Evolutionary conservation across 805 yeast species (phyloP).

Genomic region (Schizosaccharomyces pombe): DNA sequence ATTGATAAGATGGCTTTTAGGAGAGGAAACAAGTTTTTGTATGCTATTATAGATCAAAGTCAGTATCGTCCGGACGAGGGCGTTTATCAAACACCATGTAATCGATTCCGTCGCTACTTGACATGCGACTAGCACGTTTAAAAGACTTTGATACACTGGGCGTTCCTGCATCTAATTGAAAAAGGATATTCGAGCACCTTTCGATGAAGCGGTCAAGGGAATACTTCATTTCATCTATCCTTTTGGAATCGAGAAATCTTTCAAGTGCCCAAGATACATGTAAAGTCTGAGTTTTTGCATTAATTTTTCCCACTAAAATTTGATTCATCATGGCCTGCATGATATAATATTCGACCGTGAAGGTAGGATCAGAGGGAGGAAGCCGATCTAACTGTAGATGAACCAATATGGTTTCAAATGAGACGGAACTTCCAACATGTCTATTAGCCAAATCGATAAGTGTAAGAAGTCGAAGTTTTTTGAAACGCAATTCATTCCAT

Average conservation of each 20-base stretch:
- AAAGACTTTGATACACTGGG: not conserved
- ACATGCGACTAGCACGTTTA: not conserved
- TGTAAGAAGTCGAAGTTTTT: not conserved
- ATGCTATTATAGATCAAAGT: not conserved
- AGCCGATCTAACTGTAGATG: not conserved
- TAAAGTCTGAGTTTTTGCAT: not conserved
- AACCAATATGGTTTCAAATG: not conserved
- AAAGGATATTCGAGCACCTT: not conserved
- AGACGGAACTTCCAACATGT: not conserved
- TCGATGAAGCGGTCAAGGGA: not conserved
- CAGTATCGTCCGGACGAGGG: not conserved
- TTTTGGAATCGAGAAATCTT: not conserved
- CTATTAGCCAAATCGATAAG: not conserved
- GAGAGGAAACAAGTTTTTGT: too few species aligned
- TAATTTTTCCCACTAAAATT: not conserved
- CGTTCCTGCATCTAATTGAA: not conserved
- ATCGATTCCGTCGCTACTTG: not conserved
- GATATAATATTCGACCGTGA: not conserved
- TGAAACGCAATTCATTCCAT: not conserved
- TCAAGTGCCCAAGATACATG: not conserved
- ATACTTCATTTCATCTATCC: not conserved
- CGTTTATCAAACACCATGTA: not conserved
- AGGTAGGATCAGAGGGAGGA: not conserved
- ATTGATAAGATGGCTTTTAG: too few species aligned
- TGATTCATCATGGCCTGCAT: not conserved